Evolutionary conservation across 106 monocot genomes (phyloP).

Genomic region (Hemerocallis citrina): DNA sequence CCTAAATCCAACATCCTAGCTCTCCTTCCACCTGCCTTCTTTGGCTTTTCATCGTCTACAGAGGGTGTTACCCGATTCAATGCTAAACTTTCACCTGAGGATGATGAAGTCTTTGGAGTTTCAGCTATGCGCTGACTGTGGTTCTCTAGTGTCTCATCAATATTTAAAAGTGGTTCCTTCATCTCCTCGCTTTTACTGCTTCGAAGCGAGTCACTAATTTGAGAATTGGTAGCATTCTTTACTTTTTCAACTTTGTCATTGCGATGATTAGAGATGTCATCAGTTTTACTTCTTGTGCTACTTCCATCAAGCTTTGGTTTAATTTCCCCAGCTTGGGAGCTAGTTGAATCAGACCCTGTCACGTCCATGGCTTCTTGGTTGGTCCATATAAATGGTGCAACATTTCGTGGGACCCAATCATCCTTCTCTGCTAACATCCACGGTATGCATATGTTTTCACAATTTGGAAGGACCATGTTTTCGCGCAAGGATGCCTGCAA

Average conservation of each 20-base stretch:
- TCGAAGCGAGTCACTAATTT: not conserved
- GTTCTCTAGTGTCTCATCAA: slow-evolving; percentile 6
- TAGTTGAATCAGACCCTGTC: slow-evolving; percentile 14
- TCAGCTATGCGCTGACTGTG: not conserved
- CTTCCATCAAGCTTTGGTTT: slow-evolving; percentile 15
- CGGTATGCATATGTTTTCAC: slow-evolving; percentile 66
- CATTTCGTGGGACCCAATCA: slow-evolving; percentile 74
- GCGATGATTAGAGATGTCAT: not conserved
- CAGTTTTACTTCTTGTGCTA: slow-evolving; percentile 9
- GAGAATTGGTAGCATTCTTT: slow-evolving; percentile 11
- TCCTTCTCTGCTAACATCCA: slow-evolving; percentile 94
- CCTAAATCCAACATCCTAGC: too few species aligned
- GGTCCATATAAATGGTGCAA: slow-evolving; percentile 68
- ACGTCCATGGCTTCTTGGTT: slow-evolving; percentile 38
- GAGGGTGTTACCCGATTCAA: not conserved
- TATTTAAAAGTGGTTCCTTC: slow-evolving; percentile 23
- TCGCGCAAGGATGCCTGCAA: slow-evolving; percentile 73
- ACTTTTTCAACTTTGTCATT: slow-evolving; percentile 18
- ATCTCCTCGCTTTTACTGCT: slow-evolving; percentile 17
- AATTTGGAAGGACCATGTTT: slow-evolving; percentile 79
- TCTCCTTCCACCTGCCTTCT: too few species aligned
- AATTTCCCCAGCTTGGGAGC: slow-evolving; percentile 12
- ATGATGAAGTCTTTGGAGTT: slow-evolving; percentile 9
- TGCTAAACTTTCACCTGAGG: not conserved
- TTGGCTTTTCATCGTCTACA: slow-evolving; percentile 42